phyloP scores from a whole-genome alignment of 169 alveolate genomes.

The Plasmodium sp. region DNA sequence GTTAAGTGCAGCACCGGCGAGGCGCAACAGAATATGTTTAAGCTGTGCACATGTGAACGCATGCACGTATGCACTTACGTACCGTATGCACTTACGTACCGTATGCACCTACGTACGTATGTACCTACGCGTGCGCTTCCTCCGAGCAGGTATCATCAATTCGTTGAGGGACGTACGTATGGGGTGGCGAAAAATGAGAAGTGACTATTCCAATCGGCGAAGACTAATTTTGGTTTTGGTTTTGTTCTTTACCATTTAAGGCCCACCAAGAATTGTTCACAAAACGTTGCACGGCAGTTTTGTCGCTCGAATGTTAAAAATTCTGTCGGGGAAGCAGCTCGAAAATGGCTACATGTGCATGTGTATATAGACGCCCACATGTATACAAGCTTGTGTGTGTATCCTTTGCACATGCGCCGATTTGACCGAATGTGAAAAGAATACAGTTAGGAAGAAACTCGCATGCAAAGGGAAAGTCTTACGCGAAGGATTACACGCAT shows the following conservation, averaged over 20 bases:
- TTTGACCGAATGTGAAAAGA: neutral
- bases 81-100: too few species aligned
- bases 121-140: neutral
- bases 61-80: neutral
- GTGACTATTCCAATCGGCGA: neutral
- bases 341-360: neutral
- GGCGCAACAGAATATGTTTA: neutral
- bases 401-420: neutral
- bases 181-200: neutral
- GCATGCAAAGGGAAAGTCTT: neutral
- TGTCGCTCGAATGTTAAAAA: neutral
- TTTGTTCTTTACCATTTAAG: neutral
- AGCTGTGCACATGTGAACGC: neutral
- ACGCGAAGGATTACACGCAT: neutral
- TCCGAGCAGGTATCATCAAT: neutral
- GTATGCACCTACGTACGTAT: neutral
- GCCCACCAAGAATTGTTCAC: neutral
- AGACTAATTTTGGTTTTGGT: neutral
- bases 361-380: neutral
- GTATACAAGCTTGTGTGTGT: slow-evolving; percentile 2
- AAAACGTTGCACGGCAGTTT: neutral
- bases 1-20: neutral
- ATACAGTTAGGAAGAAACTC: neutral
- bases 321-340: neutral
- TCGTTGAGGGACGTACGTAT: neutral